Base-by-base conservation (phyloP, 805 yeast genomes). In the Candida awuae region DNA sequence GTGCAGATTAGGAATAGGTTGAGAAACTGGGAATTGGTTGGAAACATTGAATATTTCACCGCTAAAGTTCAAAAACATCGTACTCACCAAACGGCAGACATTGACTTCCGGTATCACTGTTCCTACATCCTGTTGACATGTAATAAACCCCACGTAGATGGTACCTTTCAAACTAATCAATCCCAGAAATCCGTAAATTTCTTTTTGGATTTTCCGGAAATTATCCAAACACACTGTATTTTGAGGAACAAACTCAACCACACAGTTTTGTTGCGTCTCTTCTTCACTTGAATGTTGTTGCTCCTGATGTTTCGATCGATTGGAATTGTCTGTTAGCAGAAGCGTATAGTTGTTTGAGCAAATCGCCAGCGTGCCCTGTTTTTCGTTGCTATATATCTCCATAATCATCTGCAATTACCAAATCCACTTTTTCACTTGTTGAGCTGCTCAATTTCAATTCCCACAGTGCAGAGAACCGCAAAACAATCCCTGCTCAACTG, bases 1-100 rank as follows among this genome's bases (percentile, higher is more conserved):
- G 12, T 41, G 38, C 6, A 36, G 20, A n/a, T 34, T 42, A 18
- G 13, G 34, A 13, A 31, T 21, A 16, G 36, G 20, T 16, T 34
- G 44, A 18, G 13, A 33, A 13, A 31, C 20, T 20, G 36, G 19
- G 18, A 31, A 34, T 23, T 37, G 38, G 8, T 19, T 4, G 15
- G 20, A 15, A 22, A 10, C 21, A 20, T 17, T 32, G 35, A 29
- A 37, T 38, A 19, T 32, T 34, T 72, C 76, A 34, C 70, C 71
- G 43, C 73, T 75, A 31, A 83, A 62, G 49, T 88, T 80, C 42
- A 72, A 71, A 53, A 81, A 80, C 39, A 75, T 77, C 1, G 80
- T 82, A 18, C 71, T 76, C n/a, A 69, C 62, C 6, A 83, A 70
- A 35, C 62, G 67, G 46, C 64, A 67, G 6, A 84, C 66, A 27